phyloP scores from a whole-genome alignment of 2,329 filamentous ascomycete genomes.

The Chalaropsis ovoidea region DNA sequence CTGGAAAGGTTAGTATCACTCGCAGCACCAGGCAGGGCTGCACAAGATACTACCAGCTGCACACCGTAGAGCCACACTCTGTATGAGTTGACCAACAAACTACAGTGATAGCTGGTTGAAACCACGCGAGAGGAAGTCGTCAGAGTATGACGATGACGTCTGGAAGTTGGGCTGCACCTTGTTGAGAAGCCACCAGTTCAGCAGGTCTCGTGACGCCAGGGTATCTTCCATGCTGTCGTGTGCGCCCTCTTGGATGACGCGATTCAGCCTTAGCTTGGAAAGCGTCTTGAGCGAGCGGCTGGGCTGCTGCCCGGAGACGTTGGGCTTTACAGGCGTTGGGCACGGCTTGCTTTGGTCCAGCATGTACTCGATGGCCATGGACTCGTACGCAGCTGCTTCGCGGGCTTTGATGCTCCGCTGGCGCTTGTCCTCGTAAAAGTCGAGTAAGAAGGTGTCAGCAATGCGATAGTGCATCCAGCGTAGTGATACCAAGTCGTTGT shows the following conservation, averaged over 20 bases:
- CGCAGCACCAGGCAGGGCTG: no score
- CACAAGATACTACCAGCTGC: no score
- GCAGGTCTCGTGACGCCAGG: slow-evolving; percentile 36
- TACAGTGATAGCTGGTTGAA: neutral
- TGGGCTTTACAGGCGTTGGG: neutral
- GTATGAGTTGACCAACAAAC: neutral
- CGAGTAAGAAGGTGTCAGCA: slow-evolving; percentile 39
- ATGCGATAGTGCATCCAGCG: slow-evolving; percentile 40
- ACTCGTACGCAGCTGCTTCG: slow-evolving; percentile 23
- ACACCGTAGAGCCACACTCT: no score
- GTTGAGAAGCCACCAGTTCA: slow-evolving; percentile 33
- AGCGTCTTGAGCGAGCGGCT: slow-evolving; percentile 37
- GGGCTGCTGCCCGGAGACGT: slow-evolving; percentile 21
- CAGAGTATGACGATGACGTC: neutral
- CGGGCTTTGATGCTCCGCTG: slow-evolving; percentile 19
- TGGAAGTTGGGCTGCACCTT: neutral
- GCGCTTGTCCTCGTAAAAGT: slow-evolving; percentile 27
- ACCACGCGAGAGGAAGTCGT: neutral
- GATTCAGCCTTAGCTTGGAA: slow-evolving; percentile 32
- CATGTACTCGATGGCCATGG: slow-evolving; percentile 2
- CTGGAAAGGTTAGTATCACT: no score
- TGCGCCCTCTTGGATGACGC: slow-evolving; percentile 34
- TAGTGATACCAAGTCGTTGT: slow-evolving; percentile 37
- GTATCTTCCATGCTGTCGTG: slow-evolving; percentile 41
- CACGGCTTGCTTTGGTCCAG: slow-evolving; percentile 9